Base-by-base conservation (phyloP, 1,139 yeast genomes). In the Arxiozyma slooffiae region DNA sequence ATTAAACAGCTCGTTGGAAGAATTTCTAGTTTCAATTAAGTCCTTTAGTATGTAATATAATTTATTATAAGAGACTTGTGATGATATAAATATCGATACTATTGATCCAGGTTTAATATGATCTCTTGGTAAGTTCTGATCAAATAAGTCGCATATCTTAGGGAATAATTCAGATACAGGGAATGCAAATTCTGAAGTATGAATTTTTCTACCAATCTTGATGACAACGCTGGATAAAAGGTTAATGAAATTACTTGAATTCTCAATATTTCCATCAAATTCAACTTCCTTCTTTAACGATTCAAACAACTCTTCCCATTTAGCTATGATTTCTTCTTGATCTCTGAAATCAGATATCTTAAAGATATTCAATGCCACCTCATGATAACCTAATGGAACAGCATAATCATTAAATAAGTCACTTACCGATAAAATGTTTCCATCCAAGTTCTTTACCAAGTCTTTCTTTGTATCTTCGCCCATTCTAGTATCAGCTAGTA, bases 331-430 rank as follows among this genome's bases (percentile, higher is more conserved):
- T 60, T 83, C 90, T 59, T 83, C 90, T 14, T 79, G 73, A 60
- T 83, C 82, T 64, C 85, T 78, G 62, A 82, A 81, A 63, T 92
- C 97, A 1, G 97, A 82, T 8, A 85, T 78, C 62, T 85, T 85
- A 72, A 86, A 88, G 23, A 89, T 82, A 44, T 80, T 71, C 53
- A 90, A 73, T 55, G 95, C 85, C 48, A 90, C 73, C 59, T 87
- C 96, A 65, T 82, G 82, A 64, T 90, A 92, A 4, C 92, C 92
- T 56, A 90, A 71, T 14, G 96, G 96, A 60, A 85, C 92, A 16
- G 96, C 88, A 67, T 77, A 92, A 53, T 80, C 82, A 68, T 92
- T 92, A 72, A 82, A 92, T 50, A 92, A 71, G 52, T 85, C 95
- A 60, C 86, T 83, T 24, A 89, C 79, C 4, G 83, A 77, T 59